Conservation (phyloP, 208 protist genomes). For the Lotmaria passim region DNA sequence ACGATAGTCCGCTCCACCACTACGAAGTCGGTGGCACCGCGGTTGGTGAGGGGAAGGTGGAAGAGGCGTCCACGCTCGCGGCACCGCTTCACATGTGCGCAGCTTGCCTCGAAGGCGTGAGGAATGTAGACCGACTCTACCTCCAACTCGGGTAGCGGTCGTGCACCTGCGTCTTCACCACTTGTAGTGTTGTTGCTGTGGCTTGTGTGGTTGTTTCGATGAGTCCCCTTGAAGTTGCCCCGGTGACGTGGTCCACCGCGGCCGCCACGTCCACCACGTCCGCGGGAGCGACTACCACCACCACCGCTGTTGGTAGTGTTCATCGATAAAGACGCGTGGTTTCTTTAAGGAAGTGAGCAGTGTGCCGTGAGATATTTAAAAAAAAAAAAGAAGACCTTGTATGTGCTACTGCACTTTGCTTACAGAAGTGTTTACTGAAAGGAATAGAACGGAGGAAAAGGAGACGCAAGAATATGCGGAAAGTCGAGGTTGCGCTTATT, state of each 20-base stretch:
- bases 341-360: not conserved
- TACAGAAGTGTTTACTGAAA: too few relatives aligned
- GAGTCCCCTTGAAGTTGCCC: not conserved
- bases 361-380: too few relatives aligned
- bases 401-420: too few relatives aligned
- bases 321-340: slow-evolving; percentile 3
- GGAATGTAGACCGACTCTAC: slow-evolving; percentile 22
- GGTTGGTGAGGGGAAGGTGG: not conserved
- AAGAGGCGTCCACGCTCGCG: slow-evolving; percentile 37
- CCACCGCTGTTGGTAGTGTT: not conserved
- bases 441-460: too few relatives aligned
- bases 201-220: not conserved
- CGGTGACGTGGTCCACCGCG: not conserved
- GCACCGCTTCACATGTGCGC: slow-evolving; percentile 24
- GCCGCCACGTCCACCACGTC: not conserved
- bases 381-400: not conserved
- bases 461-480: too few relatives aligned
- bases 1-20: slow-evolving; percentile 63
- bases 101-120: slow-evolving; percentile 31
- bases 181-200: not conserved
- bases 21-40: slow-evolving; percentile 22
- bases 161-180: not conserved
- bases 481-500: too few relatives aligned
- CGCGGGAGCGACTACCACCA: not conserved
- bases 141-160: not conserved